These are phyloP conservation scores for Neoboletus subvelutipes DNA, from an alignment of 768 basidiomycete genomes.

Conservation along the genomic window DNA sequence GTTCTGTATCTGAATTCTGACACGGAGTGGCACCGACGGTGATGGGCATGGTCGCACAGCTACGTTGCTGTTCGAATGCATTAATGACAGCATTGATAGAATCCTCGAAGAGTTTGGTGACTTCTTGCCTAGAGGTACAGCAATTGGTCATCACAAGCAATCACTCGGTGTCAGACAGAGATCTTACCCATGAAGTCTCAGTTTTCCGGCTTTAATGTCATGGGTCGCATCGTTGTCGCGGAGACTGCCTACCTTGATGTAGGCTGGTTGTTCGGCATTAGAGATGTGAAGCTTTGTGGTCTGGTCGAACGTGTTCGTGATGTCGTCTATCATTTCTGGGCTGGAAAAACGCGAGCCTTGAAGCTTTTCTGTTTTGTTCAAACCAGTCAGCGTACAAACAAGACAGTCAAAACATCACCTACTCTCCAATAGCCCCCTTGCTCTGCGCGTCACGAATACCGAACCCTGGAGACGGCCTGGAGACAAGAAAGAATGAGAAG, in stretches of 20 bases:
- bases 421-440: conserved; percentile 32
- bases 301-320: conserved; percentile 36
- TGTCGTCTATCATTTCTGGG: conserved; percentile 31
- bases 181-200: conserved; percentile 37
- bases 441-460: conserved; percentile 35
- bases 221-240: conserved; percentile 32
- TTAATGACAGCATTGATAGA: conserved; percentile 35
- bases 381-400: not conserved
- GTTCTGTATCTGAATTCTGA: not conserved
- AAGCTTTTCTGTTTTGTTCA: conserved; percentile 23
- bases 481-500: not conserved
- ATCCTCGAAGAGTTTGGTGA: conserved; percentile 41
- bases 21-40: conserved; percentile 22
- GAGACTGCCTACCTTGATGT: conserved; percentile 38
- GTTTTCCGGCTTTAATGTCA: conserved; percentile 34
- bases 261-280: conserved; percentile 32
- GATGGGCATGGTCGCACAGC: conserved; percentile 22
- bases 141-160: not conserved
- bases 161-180: not conserved
- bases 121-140: conserved; percentile 29
- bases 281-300: conserved; percentile 40
- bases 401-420: not conserved
- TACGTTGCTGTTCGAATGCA: conserved; percentile 32
- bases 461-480: conserved; percentile 39
- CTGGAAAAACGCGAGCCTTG: conserved; percentile 26